A percentile compares a stretch with the other conserved stretches of the same genome.
Evolutionary conservation across 2,329 filamentous ascomycete species (phyloP).

Genomic region (Microcyclosporella mali): DNA sequence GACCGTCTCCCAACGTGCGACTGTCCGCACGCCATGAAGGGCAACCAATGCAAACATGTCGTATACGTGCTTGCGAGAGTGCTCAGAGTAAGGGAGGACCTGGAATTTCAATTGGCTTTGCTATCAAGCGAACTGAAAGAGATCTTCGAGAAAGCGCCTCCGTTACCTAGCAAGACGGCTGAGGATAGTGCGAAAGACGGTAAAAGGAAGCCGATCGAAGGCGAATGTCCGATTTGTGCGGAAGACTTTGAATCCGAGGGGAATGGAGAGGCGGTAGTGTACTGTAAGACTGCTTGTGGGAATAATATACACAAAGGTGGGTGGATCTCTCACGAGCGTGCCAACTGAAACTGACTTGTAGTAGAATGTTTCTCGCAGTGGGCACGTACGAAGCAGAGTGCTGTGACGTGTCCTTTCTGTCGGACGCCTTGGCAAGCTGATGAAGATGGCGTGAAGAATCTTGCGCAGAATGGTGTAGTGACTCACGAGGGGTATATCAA

Average conservation of each 20-base stretch:
- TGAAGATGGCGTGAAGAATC: constrained; percentile 16
- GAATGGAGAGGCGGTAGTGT: constrained; percentile 43
- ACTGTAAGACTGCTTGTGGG: constrained; percentile 56
- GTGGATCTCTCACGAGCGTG: too few species aligned
- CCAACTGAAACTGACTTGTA: too few species aligned
- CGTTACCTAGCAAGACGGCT: constrained; percentile 38
- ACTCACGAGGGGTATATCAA: constrained; percentile 31
- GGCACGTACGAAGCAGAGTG: constrained; percentile 30
- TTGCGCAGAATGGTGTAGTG: constrained; percentile 18
- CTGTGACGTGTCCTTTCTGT: constrained; percentile 30
- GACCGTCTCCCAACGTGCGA: constrained; percentile 41
- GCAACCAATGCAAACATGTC: constrained; percentile 59
- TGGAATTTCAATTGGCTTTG: constrained; percentile 58
- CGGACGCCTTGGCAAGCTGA: constrained; percentile 25
- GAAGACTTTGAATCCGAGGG: constrained; percentile 21
- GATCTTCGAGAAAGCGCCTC: constrained; percentile 51
- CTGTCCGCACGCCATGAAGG: constrained; percentile 26
- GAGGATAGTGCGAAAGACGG: constrained; percentile 33
- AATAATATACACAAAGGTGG: constrained; percentile 52
- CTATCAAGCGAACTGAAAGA: constrained; percentile 51
- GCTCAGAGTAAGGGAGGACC: constrained; percentile 49
- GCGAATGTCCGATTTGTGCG: constrained; percentile 58
- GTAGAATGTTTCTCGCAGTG: constrained; percentile 50
- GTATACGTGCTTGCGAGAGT: constrained; percentile 56
- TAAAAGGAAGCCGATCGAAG: constrained; percentile 55